Evolutionary conservation across 164 flowering plant species (phyloP).

Genomic region (Dillenia turbinata): DNA sequence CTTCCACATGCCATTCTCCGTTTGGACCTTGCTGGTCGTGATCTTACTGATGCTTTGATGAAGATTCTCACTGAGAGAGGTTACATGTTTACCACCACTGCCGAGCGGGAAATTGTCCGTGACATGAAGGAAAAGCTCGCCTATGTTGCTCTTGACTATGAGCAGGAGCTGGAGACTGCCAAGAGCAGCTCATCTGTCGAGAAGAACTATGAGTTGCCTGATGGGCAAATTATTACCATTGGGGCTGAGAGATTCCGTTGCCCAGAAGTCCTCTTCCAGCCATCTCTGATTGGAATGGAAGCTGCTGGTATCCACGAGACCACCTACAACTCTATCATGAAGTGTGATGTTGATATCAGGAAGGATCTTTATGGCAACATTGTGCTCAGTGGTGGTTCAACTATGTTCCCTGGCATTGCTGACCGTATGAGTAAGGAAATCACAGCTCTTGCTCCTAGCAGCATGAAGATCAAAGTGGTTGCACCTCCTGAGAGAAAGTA

Average conservation of each 20-base stretch:
- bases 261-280: constrained; percentile 27
- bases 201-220: constrained; percentile 45
- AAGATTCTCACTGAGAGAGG: constrained; percentile 53
- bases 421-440: constrained; percentile 54
- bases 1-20: constrained; percentile 52
- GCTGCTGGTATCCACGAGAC: neutral
- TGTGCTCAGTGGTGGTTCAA: constrained; percentile 48
- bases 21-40: constrained; percentile 50
- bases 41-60: constrained; percentile 47
- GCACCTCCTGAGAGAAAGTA: constrained; percentile 20
- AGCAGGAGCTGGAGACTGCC: constrained; percentile 42
- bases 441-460: constrained; percentile 45
- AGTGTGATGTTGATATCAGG: constrained; percentile 25
- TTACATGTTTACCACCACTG: constrained; percentile 48
- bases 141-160: constrained; percentile 41
- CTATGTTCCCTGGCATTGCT: constrained; percentile 53
- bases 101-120: constrained; percentile 54
- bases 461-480: constrained; percentile 1
- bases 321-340: constrained; percentile 23
- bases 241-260: constrained; percentile 52
- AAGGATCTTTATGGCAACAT: no score
- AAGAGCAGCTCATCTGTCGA: constrained; percentile 41
- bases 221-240: constrained; percentile 44
- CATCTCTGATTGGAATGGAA: constrained; percentile 38
- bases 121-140: constrained; percentile 16